These are phyloP conservation scores for Hypoxylon sp. DNA, from an alignment of 2,329 filamentous ascomycete species.

Conservation along the genomic window DNA sequence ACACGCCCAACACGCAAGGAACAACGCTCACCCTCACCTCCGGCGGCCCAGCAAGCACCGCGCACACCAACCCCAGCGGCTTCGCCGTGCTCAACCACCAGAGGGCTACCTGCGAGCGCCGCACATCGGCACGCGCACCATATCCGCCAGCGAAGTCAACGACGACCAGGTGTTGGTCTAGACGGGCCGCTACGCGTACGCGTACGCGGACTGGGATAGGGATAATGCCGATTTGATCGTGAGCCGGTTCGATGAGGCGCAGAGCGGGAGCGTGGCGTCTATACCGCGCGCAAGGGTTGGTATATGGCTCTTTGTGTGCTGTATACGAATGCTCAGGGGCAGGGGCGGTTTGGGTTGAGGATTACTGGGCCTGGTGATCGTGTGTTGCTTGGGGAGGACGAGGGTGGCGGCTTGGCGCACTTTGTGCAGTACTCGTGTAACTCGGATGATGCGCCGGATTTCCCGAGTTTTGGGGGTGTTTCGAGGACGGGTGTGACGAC, in stretches of 20 bases:
- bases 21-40: too few species aligned
- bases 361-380: background rate
- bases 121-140: background rate
- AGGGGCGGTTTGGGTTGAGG: background rate
- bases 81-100: background rate
- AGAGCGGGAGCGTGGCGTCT: background rate
- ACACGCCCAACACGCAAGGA: background rate
- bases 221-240: background rate
- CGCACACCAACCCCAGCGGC: too few species aligned
- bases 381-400: background rate
- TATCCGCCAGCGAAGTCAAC: too few species aligned
- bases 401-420: background rate
- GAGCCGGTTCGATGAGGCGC: background rate
- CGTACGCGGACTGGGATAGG: background rate
- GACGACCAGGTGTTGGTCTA: background rate
- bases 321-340: background rate
- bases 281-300: background rate
- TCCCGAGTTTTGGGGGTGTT: background rate
- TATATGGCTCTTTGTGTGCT: background rate
- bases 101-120: background rate
- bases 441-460: background rate
- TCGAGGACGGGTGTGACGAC: too few species aligned
- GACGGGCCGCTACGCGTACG: background rate
- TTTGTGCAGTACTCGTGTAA: background rate
- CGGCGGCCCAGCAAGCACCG: too few species aligned